Percentiles rank a stretch among this genome's conserved stretches.
These are phyloP conservation scores for Lentinula sp. DNA, from an alignment of 768 basidiomycete genomes.

Conservation along the genomic window DNA sequence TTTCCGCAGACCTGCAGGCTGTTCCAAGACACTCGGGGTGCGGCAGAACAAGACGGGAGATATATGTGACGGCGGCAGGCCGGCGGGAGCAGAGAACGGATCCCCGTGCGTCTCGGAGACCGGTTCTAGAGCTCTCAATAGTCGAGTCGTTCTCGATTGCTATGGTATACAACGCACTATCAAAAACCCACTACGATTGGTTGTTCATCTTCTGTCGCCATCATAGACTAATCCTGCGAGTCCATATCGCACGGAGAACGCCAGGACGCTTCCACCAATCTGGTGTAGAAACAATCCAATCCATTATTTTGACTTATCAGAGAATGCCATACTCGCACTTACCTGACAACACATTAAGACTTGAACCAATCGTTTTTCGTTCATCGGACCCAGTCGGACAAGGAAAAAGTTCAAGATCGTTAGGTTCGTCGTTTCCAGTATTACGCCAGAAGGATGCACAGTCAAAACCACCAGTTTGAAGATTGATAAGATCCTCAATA, in stretches of 20 bases:
- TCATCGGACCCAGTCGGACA: conserved; percentile 76
- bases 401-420: conserved; percentile 89
- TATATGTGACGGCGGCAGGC: background rate
- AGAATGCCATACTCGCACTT: conserved; percentile 9
- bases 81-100: background rate
- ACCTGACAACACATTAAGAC: conserved; percentile 75
- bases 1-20: too few relatives aligned
- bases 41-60: background rate
- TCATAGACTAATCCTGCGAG: conserved; percentile 88
- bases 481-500: conserved; percentile 53
- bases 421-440: conserved; percentile 77
- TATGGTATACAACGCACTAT: background rate
- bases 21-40: background rate
- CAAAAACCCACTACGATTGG: background rate
- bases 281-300: conserved; percentile 22
- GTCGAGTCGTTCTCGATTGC: background rate
- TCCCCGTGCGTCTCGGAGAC: conserved; percentile 1
- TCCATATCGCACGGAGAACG: conserved; percentile 87
- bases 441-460: conserved; percentile 43
- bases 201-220: conserved; percentile 70
- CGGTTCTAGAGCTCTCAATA: background rate
- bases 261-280: conserved; percentile 71
- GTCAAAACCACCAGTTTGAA: conserved; percentile 67
- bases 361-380: conserved; percentile 73
- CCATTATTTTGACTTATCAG: background rate